Evolutionary conservation across 2,329 filamentous ascomycete genomes (phyloP).

Genomic region (Epicoccum nigrum): DNA sequence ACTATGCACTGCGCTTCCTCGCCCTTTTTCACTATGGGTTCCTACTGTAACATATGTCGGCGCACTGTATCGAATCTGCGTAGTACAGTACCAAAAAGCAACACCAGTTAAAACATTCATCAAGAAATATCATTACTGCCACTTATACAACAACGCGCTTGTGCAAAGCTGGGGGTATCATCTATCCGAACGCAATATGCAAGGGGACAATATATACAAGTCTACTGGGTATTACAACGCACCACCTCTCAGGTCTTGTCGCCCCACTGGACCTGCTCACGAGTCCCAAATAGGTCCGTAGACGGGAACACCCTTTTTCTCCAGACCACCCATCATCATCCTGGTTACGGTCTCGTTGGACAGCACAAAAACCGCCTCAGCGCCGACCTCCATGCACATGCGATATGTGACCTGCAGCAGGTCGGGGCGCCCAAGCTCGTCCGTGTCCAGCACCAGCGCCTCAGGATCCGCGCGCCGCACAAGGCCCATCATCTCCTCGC

Average conservation of each 20-base stretch:
- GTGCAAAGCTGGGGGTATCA: slow-evolving; percentile 13
- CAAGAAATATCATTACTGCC: not conserved
- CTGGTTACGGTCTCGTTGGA: slow-evolving; percentile 72
- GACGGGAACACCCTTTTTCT: slow-evolving; percentile 68
- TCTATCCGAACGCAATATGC: not conserved
- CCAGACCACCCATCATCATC: slow-evolving; percentile 71
- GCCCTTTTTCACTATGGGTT: not conserved
- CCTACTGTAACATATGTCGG: slow-evolving; percentile 2
- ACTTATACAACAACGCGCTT: not conserved
- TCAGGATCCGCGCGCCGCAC: slow-evolving; percentile 65
- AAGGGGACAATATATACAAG: not conserved
- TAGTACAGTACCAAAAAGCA: slow-evolving; percentile 7
- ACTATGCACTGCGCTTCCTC: not conserved
- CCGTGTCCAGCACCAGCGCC: slow-evolving; percentile 72
- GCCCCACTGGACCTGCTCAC: slow-evolving; percentile 4
- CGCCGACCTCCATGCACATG: slow-evolving; percentile 54
- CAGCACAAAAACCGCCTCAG: slow-evolving; percentile 76
- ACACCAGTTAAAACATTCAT: not conserved
- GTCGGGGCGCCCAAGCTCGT: slow-evolving; percentile 64
- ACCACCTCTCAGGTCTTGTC: not conserved
- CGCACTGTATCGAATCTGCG: not conserved
- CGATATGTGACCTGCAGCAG: slow-evolving; percentile 63
- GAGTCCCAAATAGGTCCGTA: slow-evolving; percentile 79
- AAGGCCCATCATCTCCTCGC: slow-evolving; percentile 60
- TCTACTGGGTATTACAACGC: not conserved